Evolutionary conservation across 73 alveolate genomes (phyloP).

Genomic region (Paramecium sonneborni): DNA sequence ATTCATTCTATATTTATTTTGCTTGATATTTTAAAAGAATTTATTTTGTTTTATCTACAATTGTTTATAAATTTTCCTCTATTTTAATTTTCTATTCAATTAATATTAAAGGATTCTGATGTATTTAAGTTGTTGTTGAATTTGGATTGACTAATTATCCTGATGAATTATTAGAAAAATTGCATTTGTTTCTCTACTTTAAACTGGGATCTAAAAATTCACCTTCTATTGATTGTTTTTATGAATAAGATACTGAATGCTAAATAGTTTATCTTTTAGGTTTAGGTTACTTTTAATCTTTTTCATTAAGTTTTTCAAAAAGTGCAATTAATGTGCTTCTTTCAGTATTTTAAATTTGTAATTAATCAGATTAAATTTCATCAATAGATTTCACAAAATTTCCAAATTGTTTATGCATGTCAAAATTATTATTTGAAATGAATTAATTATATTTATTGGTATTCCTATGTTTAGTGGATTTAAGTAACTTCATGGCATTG

Average conservation of each 20-base stretch:
- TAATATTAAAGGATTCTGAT: not conserved
- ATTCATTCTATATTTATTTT: not conserved
- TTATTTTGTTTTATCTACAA: not conserved
- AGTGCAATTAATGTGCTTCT: conserved; percentile 28
- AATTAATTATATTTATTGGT: not conserved
- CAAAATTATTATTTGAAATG: not conserved
- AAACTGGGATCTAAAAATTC: not conserved
- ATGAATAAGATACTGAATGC: not conserved
- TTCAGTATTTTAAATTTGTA: not conserved
- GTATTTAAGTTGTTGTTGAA: conserved; percentile 6
- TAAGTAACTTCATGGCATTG: not conserved
- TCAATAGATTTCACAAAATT: conserved; percentile 26
- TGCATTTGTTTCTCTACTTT: not conserved
- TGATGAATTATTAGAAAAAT: conserved; percentile 3
- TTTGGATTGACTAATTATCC: conserved; percentile 30
- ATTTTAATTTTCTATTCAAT: not conserved
- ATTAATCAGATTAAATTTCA: conserved; percentile 16
- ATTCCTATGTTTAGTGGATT: not conserved
- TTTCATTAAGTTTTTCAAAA: conserved; percentile 27
- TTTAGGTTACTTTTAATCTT: not conserved
- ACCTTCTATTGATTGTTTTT: not conserved
- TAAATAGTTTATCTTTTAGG: not conserved
- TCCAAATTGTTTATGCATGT: conserved; percentile 13
- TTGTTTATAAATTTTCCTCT: not conserved
- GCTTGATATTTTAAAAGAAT: not conserved